Conservation (phyloP, 208 protist species). For the Crithidia bombi region DNA sequence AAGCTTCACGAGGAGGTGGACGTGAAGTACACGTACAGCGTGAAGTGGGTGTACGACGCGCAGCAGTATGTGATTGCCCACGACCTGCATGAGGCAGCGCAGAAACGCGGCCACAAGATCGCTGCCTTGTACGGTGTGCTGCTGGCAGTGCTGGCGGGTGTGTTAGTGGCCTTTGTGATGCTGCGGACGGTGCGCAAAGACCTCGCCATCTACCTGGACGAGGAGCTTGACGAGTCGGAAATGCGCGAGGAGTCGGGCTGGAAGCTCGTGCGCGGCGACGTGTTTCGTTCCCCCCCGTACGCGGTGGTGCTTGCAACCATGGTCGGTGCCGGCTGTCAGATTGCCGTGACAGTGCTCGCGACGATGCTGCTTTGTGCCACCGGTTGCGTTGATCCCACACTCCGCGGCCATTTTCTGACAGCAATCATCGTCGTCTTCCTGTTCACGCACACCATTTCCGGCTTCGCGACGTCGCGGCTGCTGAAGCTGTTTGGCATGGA, state of each 20-base stretch:
- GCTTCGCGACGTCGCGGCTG: slow-evolving; percentile 88
- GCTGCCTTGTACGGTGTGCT: slow-evolving; percentile 28
- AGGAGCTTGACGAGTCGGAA: slow-evolving; percentile 37
- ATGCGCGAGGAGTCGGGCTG: slow-evolving; percentile 64
- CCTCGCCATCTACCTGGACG: slow-evolving; percentile 33
- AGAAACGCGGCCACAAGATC: slow-evolving; percentile 28
- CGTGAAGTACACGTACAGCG: slow-evolving; percentile 34
- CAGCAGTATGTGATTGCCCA: slow-evolving; percentile 10
- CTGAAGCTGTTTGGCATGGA: slow-evolving; percentile 86
- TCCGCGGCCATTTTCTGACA: slow-evolving; percentile 91
- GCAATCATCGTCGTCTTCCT: slow-evolving; percentile 73
- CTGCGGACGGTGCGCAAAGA: slow-evolving; percentile 40
- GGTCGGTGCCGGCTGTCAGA: slow-evolving; percentile 92
- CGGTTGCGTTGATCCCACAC: slow-evolving; percentile 88
- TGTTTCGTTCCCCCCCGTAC: slow-evolving; percentile 92
- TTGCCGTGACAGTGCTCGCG: slow-evolving; percentile 68
- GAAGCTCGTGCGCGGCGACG: slow-evolving; percentile 97
- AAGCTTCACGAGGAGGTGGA: background rate
- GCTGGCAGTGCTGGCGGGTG: slow-evolving; percentile 19
- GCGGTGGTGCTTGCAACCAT: slow-evolving; percentile 81
- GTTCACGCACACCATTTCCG: slow-evolving; percentile 71
- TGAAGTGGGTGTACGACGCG: slow-evolving; percentile 26
- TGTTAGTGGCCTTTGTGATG: slow-evolving; percentile 36
- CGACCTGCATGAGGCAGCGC: background rate
- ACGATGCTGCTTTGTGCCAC: slow-evolving; percentile 74